Base-by-base conservation (phyloP, 192 early-diverging fungal species). In the Pilaira anomala region DNA sequence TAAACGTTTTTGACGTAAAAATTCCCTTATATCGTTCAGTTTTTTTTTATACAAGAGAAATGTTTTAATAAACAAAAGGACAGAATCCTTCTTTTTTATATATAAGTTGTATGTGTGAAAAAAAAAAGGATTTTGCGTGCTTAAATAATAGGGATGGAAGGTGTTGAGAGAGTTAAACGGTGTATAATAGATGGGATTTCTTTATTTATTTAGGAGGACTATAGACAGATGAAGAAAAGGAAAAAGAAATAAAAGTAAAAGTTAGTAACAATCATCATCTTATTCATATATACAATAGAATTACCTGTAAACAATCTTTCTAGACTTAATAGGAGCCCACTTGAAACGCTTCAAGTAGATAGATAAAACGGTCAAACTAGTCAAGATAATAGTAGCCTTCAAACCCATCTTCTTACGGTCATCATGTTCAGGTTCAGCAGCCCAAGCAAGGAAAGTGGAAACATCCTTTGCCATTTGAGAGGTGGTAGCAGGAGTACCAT, bases 381-480 rank as follows among this genome's bases (percentile, higher is more conserved):
- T 76, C 73, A 87, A 74, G 49, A 98, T 67, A 22, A 87, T 74
- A 48, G 95, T 62, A 12, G 90, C 85, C 88, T 96, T 96, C 80
- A 91, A 69, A 42, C 96, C 96, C 82, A 94, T 90, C 87, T 87
- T 91, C 87, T 97, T 98, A 65, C 95, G 85, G 51, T 97, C 92
- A 68, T 97, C 96, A 58, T 93, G 89, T 74, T 98, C 96, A 30
- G 95, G 95, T 80, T 96, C 95, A 24, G 92, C 86, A n/a, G 94
- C 90, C 95, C 95, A 98, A 65, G 87, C 80, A 49, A 98, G 78
- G 84, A 96, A 98, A 25, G 88, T 87, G 21, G 89, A 82, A 3
- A 98, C 95, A 78, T 98, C 96, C 87, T 95, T 98, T 66, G 95
- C 88, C 71, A 98, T 90, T 83, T 98, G 95, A 44, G 92, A 92